Evolutionary conservation across 148 eudicot genomes (phyloP).

Genomic region (Rhododendron ferrugineum): DNA sequence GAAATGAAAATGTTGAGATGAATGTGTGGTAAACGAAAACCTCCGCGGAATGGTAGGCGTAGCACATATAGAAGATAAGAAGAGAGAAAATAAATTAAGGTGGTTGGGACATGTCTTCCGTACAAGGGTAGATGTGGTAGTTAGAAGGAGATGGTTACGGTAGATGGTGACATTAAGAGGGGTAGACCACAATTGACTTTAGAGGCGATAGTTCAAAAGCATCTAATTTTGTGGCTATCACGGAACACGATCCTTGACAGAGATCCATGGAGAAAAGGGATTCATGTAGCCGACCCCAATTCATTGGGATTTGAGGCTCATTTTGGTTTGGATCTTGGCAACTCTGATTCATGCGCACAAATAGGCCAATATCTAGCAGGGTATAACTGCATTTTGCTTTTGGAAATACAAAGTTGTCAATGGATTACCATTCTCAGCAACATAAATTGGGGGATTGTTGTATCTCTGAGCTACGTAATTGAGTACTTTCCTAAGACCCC

Average conservation of each 20-base stretch:
- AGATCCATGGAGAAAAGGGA: not conserved
- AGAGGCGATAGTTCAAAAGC: not conserved
- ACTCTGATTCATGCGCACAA: not conserved
- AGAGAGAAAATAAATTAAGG: not conserved
- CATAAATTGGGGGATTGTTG: slow-evolving; percentile 58
- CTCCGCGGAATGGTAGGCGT: not conserved
- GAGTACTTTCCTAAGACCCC: slow-evolving; percentile 69
- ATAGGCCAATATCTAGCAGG: not conserved
- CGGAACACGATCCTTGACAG: not conserved
- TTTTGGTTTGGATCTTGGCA: not conserved
- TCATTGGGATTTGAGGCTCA: not conserved
- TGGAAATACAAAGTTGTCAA: not conserved
- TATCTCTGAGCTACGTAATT: slow-evolving; percentile 47
- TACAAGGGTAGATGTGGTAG: not conserved
- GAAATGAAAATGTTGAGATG: not conserved
- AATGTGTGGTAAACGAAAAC: not conserved
- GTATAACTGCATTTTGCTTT: not conserved
- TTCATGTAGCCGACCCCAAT: not conserved
- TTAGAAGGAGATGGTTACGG: not conserved
- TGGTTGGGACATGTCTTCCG: not conserved
- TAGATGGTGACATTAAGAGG: not conserved
- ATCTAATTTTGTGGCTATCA: not conserved
- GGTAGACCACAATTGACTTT: not conserved
- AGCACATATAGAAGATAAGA: not conserved
- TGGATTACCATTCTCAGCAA: slow-evolving; percentile 66